Percentiles rank a stretch among this genome's conserved stretches.
phyloP scores from a whole-genome alignment of 2,329 filamentous ascomycete species.

The Plectosphaerella cucumerina region DNA sequence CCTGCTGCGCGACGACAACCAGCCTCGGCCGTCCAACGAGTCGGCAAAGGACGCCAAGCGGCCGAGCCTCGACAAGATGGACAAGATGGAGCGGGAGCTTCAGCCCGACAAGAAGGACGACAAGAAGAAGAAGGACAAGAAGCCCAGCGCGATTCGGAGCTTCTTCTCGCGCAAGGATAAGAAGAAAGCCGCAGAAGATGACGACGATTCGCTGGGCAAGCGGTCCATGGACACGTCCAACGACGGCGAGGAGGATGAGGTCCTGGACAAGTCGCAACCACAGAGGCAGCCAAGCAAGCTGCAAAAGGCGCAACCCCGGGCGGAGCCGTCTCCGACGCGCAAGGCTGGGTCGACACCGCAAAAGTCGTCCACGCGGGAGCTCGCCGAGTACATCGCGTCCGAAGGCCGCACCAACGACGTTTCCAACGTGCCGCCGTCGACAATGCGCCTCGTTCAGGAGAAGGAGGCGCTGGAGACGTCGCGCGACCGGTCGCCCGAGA shows the following conservation, averaged over 20 bases:
- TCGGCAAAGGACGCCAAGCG: conserved; percentile 50
- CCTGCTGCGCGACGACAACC: conserved; percentile 75
- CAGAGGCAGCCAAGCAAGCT: conserved; percentile 63
- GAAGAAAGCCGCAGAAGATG: conserved; percentile 52
- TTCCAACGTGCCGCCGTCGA: conserved; percentile 50
- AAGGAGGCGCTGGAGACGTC: conserved; percentile 31
- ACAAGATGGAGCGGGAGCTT: conserved; percentile 54
- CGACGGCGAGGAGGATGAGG: conserved; percentile 37
- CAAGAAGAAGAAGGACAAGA: conserved; percentile 68
- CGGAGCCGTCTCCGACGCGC: conserved; percentile 41
- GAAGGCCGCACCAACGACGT: conserved; percentile 47
- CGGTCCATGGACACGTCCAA: conserved; percentile 53
- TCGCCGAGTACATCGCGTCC: conserved; percentile 34
- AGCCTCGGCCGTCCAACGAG: conserved; percentile 48
- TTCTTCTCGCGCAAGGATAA: conserved; percentile 62
- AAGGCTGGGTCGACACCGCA: conserved; percentile 28
- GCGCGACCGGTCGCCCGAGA: conserved; percentile 22
- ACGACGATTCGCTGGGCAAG: conserved; percentile 54
- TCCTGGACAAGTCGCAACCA: conserved; percentile 38
- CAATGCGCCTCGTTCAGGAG: conserved; percentile 52
- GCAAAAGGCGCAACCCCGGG: conserved; percentile 60
- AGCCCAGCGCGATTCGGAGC: conserved; percentile 51
- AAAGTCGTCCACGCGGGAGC: conserved; percentile 32
- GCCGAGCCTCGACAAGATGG: conserved; percentile 69
- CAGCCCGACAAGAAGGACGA: conserved; percentile 68